phyloP scores from a whole-genome alignment of 108 stramenopile genomes.

The Discostella stelligeroides region DNA sequence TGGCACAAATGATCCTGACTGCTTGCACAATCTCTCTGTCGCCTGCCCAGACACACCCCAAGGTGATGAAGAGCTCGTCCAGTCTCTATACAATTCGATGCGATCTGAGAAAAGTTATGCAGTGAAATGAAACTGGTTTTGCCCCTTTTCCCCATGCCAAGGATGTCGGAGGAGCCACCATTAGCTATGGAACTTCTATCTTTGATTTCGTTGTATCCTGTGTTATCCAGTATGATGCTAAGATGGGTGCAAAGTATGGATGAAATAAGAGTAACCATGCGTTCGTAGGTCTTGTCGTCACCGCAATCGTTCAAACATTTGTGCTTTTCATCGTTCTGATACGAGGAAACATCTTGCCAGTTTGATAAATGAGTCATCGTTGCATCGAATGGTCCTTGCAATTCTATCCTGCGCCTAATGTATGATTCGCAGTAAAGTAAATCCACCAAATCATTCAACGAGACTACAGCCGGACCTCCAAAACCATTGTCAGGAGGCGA shows the following conservation, averaged over 20 bases:
- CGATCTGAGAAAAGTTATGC: conserved; percentile 37
- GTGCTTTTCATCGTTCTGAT: conserved; percentile 25
- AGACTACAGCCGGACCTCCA: not conserved
- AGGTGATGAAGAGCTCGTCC: conserved; percentile 57
- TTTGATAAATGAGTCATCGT: conserved; percentile 43
- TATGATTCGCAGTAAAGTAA: conserved; percentile 24
- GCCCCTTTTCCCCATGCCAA: not conserved
- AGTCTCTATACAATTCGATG: conserved; percentile 50
- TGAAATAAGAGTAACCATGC: conserved; percentile 18
- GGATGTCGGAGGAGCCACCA: not conserved
- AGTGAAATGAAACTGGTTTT: conserved; percentile 4
- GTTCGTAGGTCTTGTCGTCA: not conserved
- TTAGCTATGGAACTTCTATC: not conserved
- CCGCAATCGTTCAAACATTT: conserved; percentile 2
- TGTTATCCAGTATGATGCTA: conserved; percentile 17
- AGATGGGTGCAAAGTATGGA: conserved; percentile 32
- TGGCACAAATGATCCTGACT: not conserved
- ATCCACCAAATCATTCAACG: conserved; percentile 27
- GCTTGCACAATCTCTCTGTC: conserved; percentile 34
- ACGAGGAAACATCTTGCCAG: conserved; percentile 17
- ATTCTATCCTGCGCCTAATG: conserved; percentile 30
- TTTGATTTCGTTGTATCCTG: conserved; percentile 24
- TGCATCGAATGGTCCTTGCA: conserved; percentile 43
- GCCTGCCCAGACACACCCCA: conserved; percentile 51
- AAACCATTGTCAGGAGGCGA: not conserved